phyloP scores from a whole-genome alignment of 2,329 filamentous ascomycete genomes.

The Nannizziopsis barbatae region DNA sequence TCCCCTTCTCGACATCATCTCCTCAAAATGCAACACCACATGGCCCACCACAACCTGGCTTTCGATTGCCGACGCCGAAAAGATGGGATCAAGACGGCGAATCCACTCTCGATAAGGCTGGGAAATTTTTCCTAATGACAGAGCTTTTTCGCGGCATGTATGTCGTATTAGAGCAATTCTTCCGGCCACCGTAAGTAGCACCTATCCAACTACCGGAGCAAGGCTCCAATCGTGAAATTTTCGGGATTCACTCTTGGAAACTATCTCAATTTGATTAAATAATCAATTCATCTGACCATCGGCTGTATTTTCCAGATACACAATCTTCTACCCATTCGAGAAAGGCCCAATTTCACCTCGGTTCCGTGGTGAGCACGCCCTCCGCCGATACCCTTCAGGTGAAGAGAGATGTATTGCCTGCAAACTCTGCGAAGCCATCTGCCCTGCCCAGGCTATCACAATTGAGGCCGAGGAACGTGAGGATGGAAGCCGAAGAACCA shows the following conservation, averaged over 20 bases:
- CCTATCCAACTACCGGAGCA: not conserved
- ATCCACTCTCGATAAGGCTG: conserved; percentile 66
- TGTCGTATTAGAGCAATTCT: conserved; percentile 93
- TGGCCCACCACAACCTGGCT: conserved; percentile 67
- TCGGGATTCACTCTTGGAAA: too few relatives aligned
- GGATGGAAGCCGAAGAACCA: conserved; percentile 88
- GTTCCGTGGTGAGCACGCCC: conserved; percentile 95
- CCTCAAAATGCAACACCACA: conserved; percentile 53
- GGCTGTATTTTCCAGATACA: conserved; percentile 54
- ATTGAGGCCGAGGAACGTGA: conserved; percentile 98
- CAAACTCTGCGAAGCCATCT: conserved; percentile 98
- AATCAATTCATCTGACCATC: not conserved
- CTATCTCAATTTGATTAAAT: not conserved
- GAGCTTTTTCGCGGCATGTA: conserved; percentile 99
- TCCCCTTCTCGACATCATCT: conserved; percentile 52
- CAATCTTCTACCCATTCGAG: conserved; percentile 97
- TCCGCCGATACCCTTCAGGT: conserved; percentile 89
- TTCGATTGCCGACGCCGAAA: conserved; percentile 62
- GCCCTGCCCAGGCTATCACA: conserved; percentile 95
- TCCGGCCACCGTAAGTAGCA: conserved; percentile 79
- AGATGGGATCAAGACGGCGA: conserved; percentile 74
- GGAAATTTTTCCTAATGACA: conserved; percentile 87
- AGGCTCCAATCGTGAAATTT: not conserved
- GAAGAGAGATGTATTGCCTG: conserved; percentile 99
- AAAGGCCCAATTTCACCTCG: conserved; percentile 97